A percentile compares a stretch with the other conserved stretches of the same genome.
Evolutionary conservation across 73 alveolate species (phyloP).

Genomic region (Effrenium voratum): DNA sequence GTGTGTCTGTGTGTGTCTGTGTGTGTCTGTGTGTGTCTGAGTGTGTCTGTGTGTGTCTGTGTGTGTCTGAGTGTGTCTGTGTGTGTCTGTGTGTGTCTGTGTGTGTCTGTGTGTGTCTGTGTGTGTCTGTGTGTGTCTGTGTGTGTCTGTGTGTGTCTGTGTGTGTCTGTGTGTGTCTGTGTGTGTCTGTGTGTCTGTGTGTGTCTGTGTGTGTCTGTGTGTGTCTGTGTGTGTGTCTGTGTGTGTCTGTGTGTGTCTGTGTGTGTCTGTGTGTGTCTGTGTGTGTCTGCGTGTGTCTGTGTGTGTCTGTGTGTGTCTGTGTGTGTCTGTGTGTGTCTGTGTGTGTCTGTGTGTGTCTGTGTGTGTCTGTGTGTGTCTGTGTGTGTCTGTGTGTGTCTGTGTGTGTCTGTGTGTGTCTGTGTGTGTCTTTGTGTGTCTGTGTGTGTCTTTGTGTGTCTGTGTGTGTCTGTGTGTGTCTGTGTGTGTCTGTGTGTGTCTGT

Average conservation of each 20-base stretch:
- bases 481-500: constrained; percentile 20
- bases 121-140: background rate
- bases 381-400: background rate
- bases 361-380: background rate
- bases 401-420: background rate
- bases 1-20: constrained; percentile 13
- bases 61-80: constrained; percentile 7
- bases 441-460: background rate
- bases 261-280: constrained; percentile 15
- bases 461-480: constrained; percentile 8
- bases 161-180: constrained; percentile 21
- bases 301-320: constrained; percentile 8
- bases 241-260: constrained; percentile 9
- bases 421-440: background rate
- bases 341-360: background rate
- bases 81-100: constrained; percentile 1
- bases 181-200: constrained; percentile 8
- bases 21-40: constrained; percentile 7
- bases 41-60: constrained; percentile 1
- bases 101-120: constrained; percentile 1
- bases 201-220: constrained; percentile 14
- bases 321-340: constrained; percentile 14
- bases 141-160: constrained; percentile 14
- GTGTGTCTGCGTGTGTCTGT: constrained; percentile 15
- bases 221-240: constrained; percentile 4